Evolutionary conservation across 225 moss, liverwort and hornwort species (phyloP), one percentile per base, ranked within the genome.

Genomic region (Pseudoscleropodium purum): DNA sequence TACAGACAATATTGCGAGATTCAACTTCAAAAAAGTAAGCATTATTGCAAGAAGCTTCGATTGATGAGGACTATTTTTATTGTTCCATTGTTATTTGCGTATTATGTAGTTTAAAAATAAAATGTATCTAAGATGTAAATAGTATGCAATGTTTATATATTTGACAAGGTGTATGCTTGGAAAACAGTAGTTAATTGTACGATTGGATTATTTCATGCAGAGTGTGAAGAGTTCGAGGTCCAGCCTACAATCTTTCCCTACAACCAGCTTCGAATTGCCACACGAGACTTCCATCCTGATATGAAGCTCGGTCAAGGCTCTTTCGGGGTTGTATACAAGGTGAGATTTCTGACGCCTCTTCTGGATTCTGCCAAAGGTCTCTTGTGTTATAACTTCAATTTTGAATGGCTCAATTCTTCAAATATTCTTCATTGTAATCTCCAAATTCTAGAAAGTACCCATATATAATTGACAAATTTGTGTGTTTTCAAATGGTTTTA

Each of bases 21-120:
- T n/a, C 78, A 89, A 15, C 41, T 89, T 31, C 89, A 83, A 25
- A 77, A 86, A 77, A 89, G 91, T 91, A 89, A 89, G 91, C 37
- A 54, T 10, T 62, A 9, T 47, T 47, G 25, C 47, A 47, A 18
- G 36, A n/a, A 59, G 39, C 59, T 43, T 62, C 29, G 4, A 39
- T 60, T 41, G 59, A 4, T 3, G 39, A 12, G 39, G 17, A 39
- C 62, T 62, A 9, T 19, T 43, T 61, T 18, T 16, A 18, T 10
- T 39, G 24, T 20, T 81, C 41, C 31, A 19, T 62, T 31, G 3
- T 18, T 23, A 8, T 23, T 52, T 52, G 4, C 30, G 4, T 18
- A 47, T 47, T 17, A 31, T 16, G 15, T 72, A 0, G 39, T 25
- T 27, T 2, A 1, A 9, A 5, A 5, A 13, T 8, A 6, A 51